Base-by-base conservation (phyloP, 208 protist genomes). In the Leishmania tropica region DNA sequence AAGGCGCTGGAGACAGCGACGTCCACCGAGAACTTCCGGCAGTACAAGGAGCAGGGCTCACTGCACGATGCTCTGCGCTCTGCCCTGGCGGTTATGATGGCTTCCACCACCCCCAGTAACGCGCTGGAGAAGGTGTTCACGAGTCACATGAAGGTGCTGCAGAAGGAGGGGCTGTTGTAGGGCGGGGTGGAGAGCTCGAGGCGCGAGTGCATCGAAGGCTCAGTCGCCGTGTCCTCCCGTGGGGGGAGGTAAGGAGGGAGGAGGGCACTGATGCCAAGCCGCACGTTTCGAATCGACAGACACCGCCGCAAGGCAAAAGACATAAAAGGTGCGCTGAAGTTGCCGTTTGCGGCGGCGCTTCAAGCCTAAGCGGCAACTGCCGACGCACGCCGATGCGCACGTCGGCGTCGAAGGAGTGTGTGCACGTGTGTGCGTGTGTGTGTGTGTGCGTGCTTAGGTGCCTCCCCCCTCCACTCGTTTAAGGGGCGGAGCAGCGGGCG, bases 21-120 rank as follows among this genome's bases (percentile, higher is more conserved):
- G 35, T 76, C 86, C 17, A 92, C 89, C 35, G 92, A 93, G 53
- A 94, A 88, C 67, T 96, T 91, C 64, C 67, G 78, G 8, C 92
- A 96, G 75, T 96, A 90, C 83, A 87, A 80, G 79, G 93, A 94
- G 80, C 90, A 96, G 80, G 90, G 79, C 45, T 65, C 90, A 19
- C 84, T 95, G 47, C 65, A 84, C 48, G 85, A 80, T 11, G 88
- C 92, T 21, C 75, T 94, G 58, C 84, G 75, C 37, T 68, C 82
- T 35, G 85, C 87, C 45, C 83, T 95, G 19, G 37, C 51, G 15
- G 53, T 71, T 64, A 85, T 94, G 79, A 88, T 93, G n/a, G 88
- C 90, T 24, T 85, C 83, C 47, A 90, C 89, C 11, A 62, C 83
- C 31, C 84, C 88, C 31, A 96, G 90, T 81, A 85, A 74, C 13